Base-by-base conservation (phyloP, 768 basidiomycete species). In the Naganishia vaughanmartiniae region DNA sequence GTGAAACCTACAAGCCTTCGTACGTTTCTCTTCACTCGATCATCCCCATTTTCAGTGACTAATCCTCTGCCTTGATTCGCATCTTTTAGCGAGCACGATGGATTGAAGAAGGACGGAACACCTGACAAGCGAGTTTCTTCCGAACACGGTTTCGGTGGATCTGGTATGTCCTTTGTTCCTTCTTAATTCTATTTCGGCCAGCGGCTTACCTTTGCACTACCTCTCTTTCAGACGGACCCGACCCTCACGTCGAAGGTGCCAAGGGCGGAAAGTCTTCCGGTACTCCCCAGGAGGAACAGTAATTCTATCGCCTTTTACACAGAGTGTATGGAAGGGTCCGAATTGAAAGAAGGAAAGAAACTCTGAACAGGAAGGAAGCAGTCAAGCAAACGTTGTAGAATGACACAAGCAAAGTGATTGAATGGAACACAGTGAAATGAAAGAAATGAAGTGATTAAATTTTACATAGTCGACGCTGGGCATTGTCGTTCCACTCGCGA, bases 71-170 rank as follows among this genome's bases (percentile, higher is more conserved):
- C 12, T 10, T 24, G 15, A 5, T 28, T 65, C 30, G 48, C 24
- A 4, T 51, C 48, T n/a, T 4, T 4, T 12, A 51, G 48, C 39
- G 60, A 63, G 60, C 60, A 63, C 60, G 60, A 63, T 45, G 60
- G 60, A 63, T 30, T 80, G 54, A 79, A 77, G 73, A 72, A 81
- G 76, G 80, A 82, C 71, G 79, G 79, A 54, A 76, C 74, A 33
- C 81, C 82, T 28, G 83, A 83, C 77, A 79, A 83, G 79, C 74
- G 83, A 26, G 71, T 80, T 19, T 76, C 72, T 42, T 73, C 75
- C 26, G 82, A 83, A 72, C 82, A 83, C 78, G 83, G 82, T 72
- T 79, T 81, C 73, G 79, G 79, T 55, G 76, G 77, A 34, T 73
- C 72, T 66, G 75, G 53, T 70, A 74, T 67, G 26, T 21, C 42